Evolutionary conservation across 805 yeast species (phyloP), one percentile per base, ranked within the genome.

Genomic region (Wickerhamomyces canadensis): DNA sequence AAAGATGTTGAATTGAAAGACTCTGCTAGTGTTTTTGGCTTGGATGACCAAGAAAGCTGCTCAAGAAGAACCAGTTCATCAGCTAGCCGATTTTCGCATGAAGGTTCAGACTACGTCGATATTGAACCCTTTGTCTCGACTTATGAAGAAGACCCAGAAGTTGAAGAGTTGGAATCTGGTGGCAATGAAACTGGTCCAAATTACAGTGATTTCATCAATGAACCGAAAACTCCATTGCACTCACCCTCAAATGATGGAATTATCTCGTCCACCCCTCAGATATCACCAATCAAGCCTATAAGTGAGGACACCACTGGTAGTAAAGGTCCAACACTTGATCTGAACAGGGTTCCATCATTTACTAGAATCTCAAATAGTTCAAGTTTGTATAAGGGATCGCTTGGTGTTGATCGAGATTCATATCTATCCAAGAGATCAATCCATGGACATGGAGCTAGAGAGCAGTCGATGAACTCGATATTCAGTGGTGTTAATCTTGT

Each of bases 201-300:
- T 18, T 23, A 31, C 9, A 51, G 47, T 35, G 45, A 41, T 17
- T 2, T 30, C 4, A 27, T 42, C 7, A 34, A 45, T 33, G 57
- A 51, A 21, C 57, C 59, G 26, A 38, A 34, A n/a, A 54, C 57
- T 1, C 59, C 59, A 19, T 45, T 55, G 2, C 21, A 34, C 8
- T 24, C 33, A 21, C 34, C 44, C 6, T 22, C 36, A 3, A 40
- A 43, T 4, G 49, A 49, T 15, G 53, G 47, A 4, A 22, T 50
- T n/a, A 49, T 54, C 8, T 51, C 55, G 18, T 48, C 55, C 1
- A 52, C 55, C 1, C 55, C 55, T 21, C 51, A 47, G 26, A 41
- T 44, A 3, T 52, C 59, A 2, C 59, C 59, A 18, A 53, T 54
- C 29, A 51, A 48, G 30, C 42, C 55, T 2, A 28, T 53, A 5